These are phyloP conservation scores for Aspergillus arachidicola DNA, from an alignment of 2,329 filamentous ascomycete genomes.

Conservation along the genomic window DNA sequence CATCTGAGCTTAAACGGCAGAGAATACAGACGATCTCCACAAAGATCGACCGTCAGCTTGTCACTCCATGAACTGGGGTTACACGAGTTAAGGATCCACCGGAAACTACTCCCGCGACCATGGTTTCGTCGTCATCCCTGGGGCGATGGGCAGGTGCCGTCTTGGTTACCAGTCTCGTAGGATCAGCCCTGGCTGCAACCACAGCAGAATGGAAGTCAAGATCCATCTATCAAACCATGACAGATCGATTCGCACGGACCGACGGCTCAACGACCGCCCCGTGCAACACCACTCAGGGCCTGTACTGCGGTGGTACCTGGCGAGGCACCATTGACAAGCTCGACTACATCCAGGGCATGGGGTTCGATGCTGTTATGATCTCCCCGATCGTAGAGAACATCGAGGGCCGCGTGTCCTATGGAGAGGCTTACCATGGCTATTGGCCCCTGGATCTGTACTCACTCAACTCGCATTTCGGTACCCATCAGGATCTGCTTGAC, in stretches of 20 bases:
- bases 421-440: conserved; percentile 51
- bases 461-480: conserved; percentile 51
- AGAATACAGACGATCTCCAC: background rate
- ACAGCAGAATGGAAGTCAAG: conserved; percentile 42
- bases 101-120: background rate
- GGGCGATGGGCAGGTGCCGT: background rate
- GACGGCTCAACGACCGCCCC: conserved; percentile 38
- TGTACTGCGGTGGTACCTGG: conserved; percentile 65
- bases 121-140: background rate
- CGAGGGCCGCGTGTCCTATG: conserved; percentile 34
- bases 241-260: conserved; percentile 49
- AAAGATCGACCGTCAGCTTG: background rate
- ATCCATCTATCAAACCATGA: conserved; percentile 51
- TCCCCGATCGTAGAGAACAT: conserved; percentile 43
- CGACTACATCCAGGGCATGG: conserved; percentile 52
- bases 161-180: background rate
- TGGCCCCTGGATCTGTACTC: conserved; percentile 50
- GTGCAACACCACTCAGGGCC: conserved; percentile 29
- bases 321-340: conserved; percentile 56
- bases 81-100: background rate
- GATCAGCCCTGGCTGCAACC: conserved; percentile 23
- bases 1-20: background rate
- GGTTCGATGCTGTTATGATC: conserved; percentile 44
- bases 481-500: conserved; percentile 45
- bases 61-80: background rate